phyloP scores from a whole-genome alignment of 805 yeast species.

The Isabelozyma rhagii region DNA sequence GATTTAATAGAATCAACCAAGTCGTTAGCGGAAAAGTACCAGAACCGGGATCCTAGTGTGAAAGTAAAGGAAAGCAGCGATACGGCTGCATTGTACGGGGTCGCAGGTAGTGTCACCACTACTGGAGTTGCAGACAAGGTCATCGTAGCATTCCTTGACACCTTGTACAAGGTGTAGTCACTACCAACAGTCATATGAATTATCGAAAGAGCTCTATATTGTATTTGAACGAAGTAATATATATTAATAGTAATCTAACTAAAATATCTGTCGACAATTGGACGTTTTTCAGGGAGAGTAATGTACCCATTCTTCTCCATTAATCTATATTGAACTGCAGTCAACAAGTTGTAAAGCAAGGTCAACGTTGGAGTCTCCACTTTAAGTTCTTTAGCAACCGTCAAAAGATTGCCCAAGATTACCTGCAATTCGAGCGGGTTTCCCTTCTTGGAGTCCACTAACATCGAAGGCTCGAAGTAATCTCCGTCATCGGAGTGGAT shows the following conservation, averaged over 20 bases:
- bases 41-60: conserved; percentile 29
- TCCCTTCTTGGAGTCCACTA: conserved; percentile 18
- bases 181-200: neutral
- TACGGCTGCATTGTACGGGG: conserved; percentile 91
- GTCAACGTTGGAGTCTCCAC: conserved; percentile 19
- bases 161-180: conserved; percentile 56
- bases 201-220: neutral
- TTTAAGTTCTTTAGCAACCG: conserved; percentile 15
- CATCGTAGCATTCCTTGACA: conserved; percentile 78
- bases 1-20: conserved; percentile 48
- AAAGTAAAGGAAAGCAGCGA: conserved; percentile 37
- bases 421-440: conserved; percentile 20
- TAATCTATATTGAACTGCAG: conserved; percentile 14
- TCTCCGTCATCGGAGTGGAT: conserved; percentile 12
- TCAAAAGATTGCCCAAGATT: conserved; percentile 17
- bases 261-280: conserved; percentile 3
- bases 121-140: conserved; percentile 79
- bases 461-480: conserved; percentile 23
- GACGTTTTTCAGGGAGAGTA: conserved; percentile 14
- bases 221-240: neutral
- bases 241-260: neutral
- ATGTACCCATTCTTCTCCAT: conserved; percentile 17
- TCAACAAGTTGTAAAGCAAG: conserved; percentile 18
- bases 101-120: conserved; percentile 87
- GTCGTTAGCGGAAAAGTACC: neutral